These are phyloP conservation scores for Solanum commersonii DNA, from an alignment of 257 asterid genomes.

Conservation along the genomic window DNA sequence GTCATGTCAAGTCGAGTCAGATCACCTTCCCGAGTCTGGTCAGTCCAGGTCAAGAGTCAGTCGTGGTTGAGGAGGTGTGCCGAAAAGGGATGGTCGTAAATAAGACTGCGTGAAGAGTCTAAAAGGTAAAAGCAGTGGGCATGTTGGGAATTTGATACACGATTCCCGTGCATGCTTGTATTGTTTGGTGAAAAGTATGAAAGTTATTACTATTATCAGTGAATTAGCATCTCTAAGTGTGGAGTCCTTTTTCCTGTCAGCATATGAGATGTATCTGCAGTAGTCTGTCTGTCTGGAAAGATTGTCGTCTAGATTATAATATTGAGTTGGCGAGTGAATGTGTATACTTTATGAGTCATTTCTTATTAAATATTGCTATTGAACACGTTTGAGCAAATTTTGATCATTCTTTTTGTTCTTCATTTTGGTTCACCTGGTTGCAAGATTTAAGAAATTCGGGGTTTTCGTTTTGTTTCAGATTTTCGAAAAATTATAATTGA, in stretches of 20 bases:
- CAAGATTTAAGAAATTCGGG: not conserved
- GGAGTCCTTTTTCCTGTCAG: not conserved
- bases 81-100: constrained; percentile 18
- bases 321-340: constrained; percentile 3
- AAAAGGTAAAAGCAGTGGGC: not conserved
- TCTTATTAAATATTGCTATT: not conserved
- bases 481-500: not conserved
- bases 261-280: constrained; percentile 7
- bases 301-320: constrained; percentile 7
- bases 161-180: not conserved
- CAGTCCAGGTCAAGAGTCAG: constrained; percentile 30
- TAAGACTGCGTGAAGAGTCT: constrained; percentile 3
- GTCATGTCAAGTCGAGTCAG: constrained; percentile 27
- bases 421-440: not conserved
- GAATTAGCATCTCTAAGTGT: not conserved
- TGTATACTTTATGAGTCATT: constrained; percentile 1
- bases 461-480: too few relatives aligned
- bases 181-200: not conserved
- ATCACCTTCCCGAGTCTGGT: constrained; percentile 44
- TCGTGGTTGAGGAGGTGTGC: constrained; percentile 22
- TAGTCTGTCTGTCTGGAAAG: not conserved
- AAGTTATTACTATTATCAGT: not conserved
- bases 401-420: not conserved
- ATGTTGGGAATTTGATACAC: not conserved
- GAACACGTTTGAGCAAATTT: not conserved